These are phyloP conservation scores for Meyerozyma sp. DNA, from an alignment of 1,139 yeast genomes.

Conservation along the genomic window DNA sequence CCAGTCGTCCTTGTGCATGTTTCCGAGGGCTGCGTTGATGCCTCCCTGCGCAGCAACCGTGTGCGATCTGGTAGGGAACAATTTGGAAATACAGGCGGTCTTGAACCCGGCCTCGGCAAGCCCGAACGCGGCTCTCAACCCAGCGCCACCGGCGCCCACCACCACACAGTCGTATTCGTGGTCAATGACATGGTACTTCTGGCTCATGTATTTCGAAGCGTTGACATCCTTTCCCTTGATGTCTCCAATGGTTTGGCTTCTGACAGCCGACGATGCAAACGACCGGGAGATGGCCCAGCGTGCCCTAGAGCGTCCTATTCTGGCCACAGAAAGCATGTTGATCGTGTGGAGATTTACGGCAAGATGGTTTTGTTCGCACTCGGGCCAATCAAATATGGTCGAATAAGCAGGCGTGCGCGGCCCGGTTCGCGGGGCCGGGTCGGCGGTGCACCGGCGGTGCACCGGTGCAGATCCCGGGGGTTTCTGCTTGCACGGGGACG, in stretches of 20 bases:
- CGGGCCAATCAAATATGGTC: neutral
- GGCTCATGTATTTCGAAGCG: conserved; percentile 48
- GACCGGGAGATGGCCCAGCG: conserved; percentile 5
- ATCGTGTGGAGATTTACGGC: neutral
- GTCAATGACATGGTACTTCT: conserved; percentile 86
- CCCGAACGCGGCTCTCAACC: conserved; percentile 97
- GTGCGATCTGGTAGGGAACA: conserved; percentile 97
- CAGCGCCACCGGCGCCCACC: conserved; percentile 99
- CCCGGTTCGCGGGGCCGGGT: neutral
- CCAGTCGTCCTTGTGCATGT: conserved; percentile 98
- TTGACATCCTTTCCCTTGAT: conserved; percentile 48
- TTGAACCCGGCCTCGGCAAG: conserved; percentile 95
- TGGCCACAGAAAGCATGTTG: conserved; percentile 1
- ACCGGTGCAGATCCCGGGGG: neutral
- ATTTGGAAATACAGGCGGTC: conserved; percentile 95
- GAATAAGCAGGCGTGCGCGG: conserved; percentile 1
- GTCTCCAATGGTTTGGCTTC: conserved; percentile 37
- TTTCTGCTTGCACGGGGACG: neutral
- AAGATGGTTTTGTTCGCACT: neutral
- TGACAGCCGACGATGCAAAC: conserved; percentile 26
- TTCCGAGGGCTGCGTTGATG: conserved; percentile 95
- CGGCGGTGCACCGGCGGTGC: neutral
- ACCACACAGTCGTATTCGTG: conserved; percentile 98
- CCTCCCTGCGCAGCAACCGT: conserved; percentile 99
- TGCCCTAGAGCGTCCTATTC: neutral